Evolutionary conservation across 2,329 filamentous ascomycete genomes (phyloP).

Genomic region (Drechslerella coelobrocha): DNA sequence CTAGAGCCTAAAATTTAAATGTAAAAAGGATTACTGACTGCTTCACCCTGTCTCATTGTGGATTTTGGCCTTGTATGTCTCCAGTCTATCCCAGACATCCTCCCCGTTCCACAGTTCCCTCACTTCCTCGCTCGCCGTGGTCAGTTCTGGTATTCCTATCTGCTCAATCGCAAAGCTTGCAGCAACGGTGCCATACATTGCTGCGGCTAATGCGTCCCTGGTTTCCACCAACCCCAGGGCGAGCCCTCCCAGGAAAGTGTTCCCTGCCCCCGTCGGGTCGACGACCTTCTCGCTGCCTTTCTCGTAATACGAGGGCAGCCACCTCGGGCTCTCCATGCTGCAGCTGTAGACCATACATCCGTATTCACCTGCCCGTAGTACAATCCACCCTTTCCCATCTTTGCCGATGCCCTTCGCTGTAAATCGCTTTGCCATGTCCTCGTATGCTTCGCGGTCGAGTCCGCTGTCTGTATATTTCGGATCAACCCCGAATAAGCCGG

Average conservation of each 20-base stretch:
- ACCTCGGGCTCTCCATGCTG: conserved; percentile 39
- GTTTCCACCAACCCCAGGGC: conserved; percentile 54
- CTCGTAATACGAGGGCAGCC: conserved; percentile 56
- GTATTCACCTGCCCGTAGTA: conserved; percentile 56
- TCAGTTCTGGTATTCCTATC: conserved; percentile 55
- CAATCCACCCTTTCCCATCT: conserved; percentile 40
- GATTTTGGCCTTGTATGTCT: conserved; percentile 11
- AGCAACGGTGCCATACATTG: conserved; percentile 56
- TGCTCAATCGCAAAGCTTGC: conserved; percentile 57
- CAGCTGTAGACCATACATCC: conserved; percentile 54
- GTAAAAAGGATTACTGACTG: not conserved
- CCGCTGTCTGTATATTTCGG: not conserved
- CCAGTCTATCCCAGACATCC: conserved; percentile 22
- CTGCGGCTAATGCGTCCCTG: conserved; percentile 53
- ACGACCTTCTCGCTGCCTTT: conserved; percentile 52
- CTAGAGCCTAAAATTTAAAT: no score
- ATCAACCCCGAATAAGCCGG: conserved; percentile 51
- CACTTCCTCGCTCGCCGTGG: conserved; percentile 1
- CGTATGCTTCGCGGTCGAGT: conserved; percentile 19
- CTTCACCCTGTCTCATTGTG: not conserved
- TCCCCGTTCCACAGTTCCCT: conserved; percentile 27
- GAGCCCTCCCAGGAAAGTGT: conserved; percentile 58
- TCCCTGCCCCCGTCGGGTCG: conserved; percentile 58
- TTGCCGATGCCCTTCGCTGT: conserved; percentile 48
- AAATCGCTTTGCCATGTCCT: conserved; percentile 36